These are phyloP conservation scores for Protomyces inundatus DNA, from an alignment of 1,139 yeast species.

Conservation along the genomic window DNA sequence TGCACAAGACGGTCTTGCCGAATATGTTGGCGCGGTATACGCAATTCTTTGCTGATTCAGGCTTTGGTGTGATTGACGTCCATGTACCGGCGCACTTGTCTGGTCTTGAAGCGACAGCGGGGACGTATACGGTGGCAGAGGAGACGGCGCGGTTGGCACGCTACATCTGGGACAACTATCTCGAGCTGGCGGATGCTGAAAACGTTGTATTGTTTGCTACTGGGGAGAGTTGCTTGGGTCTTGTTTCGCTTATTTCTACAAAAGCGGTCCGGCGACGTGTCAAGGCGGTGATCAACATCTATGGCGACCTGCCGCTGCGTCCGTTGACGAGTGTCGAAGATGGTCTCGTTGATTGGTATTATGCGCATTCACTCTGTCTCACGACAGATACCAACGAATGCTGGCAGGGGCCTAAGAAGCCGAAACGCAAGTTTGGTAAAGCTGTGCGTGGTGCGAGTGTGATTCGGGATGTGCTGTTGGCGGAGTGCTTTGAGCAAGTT, in stretches of 20 bases:
- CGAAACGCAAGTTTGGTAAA: slow-evolving; percentile 15
- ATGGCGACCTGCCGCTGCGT: slow-evolving; percentile 10
- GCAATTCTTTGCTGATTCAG: slow-evolving; percentile 55
- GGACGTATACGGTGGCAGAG: slow-evolving; percentile 52
- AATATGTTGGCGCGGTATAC: slow-evolving; percentile 55
- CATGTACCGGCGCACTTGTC: slow-evolving; percentile 53
- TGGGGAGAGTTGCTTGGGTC: slow-evolving; percentile 84
- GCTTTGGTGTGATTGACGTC: slow-evolving; percentile 77
- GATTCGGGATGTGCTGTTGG: slow-evolving; percentile 5
- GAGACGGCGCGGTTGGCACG: slow-evolving; percentile 71
- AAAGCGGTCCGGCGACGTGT: slow-evolving; percentile 23
- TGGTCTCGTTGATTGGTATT: slow-evolving; percentile 22
- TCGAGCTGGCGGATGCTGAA: slow-evolving; percentile 56
- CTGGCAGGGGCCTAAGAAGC: slow-evolving; percentile 11
- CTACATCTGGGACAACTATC: slow-evolving; percentile 85
- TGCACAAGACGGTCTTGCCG: slow-evolving; percentile 58
- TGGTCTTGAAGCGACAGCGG: slow-evolving; percentile 36
- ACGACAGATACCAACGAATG: slow-evolving; percentile 2
- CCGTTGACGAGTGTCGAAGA: slow-evolving; percentile 20
- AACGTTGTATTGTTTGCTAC: slow-evolving; percentile 78
- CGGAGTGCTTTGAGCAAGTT: neutral
- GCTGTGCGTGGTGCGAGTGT: neutral
- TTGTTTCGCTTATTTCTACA: slow-evolving; percentile 63
- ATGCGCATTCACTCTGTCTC: slow-evolving; percentile 8
- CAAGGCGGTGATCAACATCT: slow-evolving; percentile 17